These are phyloP conservation scores for Globisporangium nunn DNA, from an alignment of 352 stramenopile genomes.

Conservation along the genomic window DNA sequence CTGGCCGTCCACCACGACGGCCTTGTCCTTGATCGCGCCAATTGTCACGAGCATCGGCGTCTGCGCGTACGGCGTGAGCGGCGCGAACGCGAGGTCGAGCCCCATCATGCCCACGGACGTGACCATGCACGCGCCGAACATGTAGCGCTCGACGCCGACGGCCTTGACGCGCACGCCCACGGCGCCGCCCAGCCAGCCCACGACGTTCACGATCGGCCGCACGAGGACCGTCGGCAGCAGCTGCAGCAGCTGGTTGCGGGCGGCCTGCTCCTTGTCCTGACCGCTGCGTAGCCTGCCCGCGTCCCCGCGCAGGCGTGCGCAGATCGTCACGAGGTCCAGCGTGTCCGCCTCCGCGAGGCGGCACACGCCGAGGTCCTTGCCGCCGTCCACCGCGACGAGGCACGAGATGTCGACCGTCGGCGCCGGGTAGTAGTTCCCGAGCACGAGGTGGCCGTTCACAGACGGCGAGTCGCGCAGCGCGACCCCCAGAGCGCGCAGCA, in stretches of 20 bases:
- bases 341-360: slow-evolving; percentile 39
- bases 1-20: slow-evolving; percentile 50
- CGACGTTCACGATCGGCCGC: slow-evolving; percentile 43
- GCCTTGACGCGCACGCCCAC: slow-evolving; percentile 44
- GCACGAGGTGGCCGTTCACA: slow-evolving; percentile 69
- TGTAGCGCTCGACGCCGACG: slow-evolving; percentile 58
- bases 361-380: slow-evolving; percentile 58
- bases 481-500: slow-evolving; percentile 45
- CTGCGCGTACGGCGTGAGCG: slow-evolving; percentile 56
- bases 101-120: slow-evolving; percentile 71
- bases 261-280: slow-evolving; percentile 48
- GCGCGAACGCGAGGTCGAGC: slow-evolving; percentile 56
- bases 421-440: slow-evolving; percentile 58
- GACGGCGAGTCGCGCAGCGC: slow-evolving; percentile 43
- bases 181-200: slow-evolving; percentile 55
- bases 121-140: slow-evolving; percentile 68
- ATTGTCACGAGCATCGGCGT: slow-evolving; percentile 64
- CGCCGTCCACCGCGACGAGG: slow-evolving; percentile 43
- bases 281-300: slow-evolving; percentile 43
- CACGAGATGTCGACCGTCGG: slow-evolving; percentile 64
- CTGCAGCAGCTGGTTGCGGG: slow-evolving; percentile 57
- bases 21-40: slow-evolving; percentile 55
- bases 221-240: slow-evolving; percentile 51
- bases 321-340: slow-evolving; percentile 49
- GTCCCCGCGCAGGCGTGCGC: slow-evolving; percentile 32